Percentiles rank a stretch among this genome's conserved stretches.
Evolutionary conservation across 768 basidiomycete genomes (phyloP).

Genomic region (Stropharia rugosoannulata): DNA sequence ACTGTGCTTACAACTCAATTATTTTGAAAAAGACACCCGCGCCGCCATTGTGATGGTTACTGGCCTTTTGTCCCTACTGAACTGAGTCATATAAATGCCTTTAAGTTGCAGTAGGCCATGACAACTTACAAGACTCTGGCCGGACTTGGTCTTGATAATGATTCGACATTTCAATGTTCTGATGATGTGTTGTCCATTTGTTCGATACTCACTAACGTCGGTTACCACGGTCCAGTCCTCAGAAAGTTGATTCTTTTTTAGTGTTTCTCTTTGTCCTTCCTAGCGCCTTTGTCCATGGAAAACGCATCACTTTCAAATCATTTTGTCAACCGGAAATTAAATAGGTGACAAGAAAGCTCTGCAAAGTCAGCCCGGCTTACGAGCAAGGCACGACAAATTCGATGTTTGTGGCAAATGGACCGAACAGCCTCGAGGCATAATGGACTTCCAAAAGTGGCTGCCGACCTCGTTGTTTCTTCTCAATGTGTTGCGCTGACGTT

Average conservation of each 20-base stretch:
- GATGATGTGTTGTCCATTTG: too few species aligned
- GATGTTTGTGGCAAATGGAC: constrained; percentile 15
- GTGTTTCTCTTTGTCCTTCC: neutral
- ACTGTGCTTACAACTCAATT: too few species aligned
- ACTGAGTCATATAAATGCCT: too few species aligned
- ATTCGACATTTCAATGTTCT: too few species aligned
- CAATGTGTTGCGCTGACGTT: constrained; percentile 39
- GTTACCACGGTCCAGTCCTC: constrained; percentile 4
- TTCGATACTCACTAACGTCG: too few species aligned
- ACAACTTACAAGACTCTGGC: too few species aligned
- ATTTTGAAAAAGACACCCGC: too few species aligned
- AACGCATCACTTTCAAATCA: neutral
- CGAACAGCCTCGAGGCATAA: constrained; percentile 32
- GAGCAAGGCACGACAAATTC: constrained; percentile 6
- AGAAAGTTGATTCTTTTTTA: neutral
- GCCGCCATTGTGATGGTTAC: too few species aligned
- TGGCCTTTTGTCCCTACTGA: too few species aligned
- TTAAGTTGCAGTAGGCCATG: too few species aligned
- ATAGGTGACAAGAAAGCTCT: neutral
- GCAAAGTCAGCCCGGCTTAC: neutral
- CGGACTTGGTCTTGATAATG: too few species aligned
- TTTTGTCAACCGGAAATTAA: constrained; percentile 22
- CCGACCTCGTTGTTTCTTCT: constrained; percentile 54
- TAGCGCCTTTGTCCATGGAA: constrained; percentile 6
- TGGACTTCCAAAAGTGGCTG: constrained; percentile 53